Evolutionary conservation across 306 rosid genomes (phyloP).

Genomic region (Acmispon strigosus): DNA sequence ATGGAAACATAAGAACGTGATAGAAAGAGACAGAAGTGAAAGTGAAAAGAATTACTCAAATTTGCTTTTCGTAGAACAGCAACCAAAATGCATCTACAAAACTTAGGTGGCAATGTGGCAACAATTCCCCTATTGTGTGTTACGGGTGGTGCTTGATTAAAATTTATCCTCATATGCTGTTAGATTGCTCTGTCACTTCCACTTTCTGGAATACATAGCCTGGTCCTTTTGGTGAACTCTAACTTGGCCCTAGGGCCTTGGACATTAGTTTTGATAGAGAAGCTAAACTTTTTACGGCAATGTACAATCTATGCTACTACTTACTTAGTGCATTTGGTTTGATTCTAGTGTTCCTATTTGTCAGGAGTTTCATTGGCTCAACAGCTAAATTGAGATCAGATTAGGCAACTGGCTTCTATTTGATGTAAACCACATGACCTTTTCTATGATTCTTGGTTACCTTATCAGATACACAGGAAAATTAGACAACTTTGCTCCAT

Average conservation of each 20-base stretch:
- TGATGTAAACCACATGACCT: neutral
- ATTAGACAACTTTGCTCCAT: too few relatives aligned
- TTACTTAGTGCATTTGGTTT: neutral
- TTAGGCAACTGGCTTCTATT: neutral
- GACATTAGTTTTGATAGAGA: neutral
- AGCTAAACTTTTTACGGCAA: neutral
- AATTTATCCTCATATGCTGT: neutral
- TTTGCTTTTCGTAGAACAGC: neutral
- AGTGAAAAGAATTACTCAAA: neutral
- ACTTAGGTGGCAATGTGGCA: neutral
- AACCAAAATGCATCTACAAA: neutral
- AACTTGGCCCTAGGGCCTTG: too few relatives aligned
- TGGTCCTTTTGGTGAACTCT: too few relatives aligned
- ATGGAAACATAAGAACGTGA: neutral
- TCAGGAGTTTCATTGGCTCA: neutral
- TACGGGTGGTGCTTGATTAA: neutral
- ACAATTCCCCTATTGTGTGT: neutral
- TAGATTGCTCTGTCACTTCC: neutral
- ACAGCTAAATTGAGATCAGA: neutral
- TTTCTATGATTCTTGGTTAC: neutral
- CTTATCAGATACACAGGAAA: too few relatives aligned
- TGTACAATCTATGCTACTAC: neutral
- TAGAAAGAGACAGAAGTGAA: neutral
- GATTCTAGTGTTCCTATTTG: neutral
- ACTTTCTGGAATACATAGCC: too few relatives aligned